A percentile compares a stretch with the other conserved stretches of the same genome.
phyloP scores from a whole-genome alignment of 306 rosid genomes.

The Citrullus colocynthis region DNA sequence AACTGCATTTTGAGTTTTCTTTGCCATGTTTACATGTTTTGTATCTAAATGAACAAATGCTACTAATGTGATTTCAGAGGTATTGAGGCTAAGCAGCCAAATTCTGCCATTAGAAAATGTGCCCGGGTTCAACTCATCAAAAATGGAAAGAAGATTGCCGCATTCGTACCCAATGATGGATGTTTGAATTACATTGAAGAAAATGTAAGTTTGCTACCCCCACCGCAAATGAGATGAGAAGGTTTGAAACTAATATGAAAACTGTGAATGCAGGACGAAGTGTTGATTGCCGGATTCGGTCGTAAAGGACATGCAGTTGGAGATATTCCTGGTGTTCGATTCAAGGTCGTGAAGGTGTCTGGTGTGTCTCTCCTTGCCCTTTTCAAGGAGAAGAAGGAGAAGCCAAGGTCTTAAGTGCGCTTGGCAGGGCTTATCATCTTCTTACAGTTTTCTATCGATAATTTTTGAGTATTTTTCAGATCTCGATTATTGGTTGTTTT shows the following conservation, averaged over 20 bases:
- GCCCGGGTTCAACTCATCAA: constrained; percentile 78
- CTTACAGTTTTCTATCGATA: constrained; percentile 38
- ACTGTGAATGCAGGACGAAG: constrained; percentile 49
- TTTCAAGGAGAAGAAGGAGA: constrained; percentile 12
- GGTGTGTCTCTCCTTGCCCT: constrained; percentile 48
- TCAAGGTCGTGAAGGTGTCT: constrained; percentile 24
- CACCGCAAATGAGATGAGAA: not conserved
- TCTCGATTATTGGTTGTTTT: not conserved
- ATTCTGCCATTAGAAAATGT: constrained; percentile 82
- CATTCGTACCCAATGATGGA: constrained; percentile 79
- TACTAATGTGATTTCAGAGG: constrained; percentile 24
- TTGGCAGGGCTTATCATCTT: constrained; percentile 34
- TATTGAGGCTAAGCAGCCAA: constrained; percentile 84
- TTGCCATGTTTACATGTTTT: not conserved
- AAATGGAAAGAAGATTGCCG: constrained; percentile 81
- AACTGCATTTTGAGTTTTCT: not conserved
- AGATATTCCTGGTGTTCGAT: constrained; percentile 25
- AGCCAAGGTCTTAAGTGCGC: constrained; percentile 55
- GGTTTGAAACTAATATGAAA: not conserved
- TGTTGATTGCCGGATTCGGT: constrained; percentile 47
- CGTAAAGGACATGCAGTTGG: constrained; percentile 49
- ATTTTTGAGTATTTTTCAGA: not conserved
- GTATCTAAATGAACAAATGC: not conserved
- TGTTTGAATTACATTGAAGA: constrained; percentile 70
- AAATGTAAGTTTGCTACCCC: constrained; percentile 27